Percentiles rank a stretch among this genome's conserved stretches.
These are phyloP conservation scores for Cladophialophora yegresii DNA, from an alignment of 2,329 filamentous ascomycete genomes.

Conservation along the genomic window DNA sequence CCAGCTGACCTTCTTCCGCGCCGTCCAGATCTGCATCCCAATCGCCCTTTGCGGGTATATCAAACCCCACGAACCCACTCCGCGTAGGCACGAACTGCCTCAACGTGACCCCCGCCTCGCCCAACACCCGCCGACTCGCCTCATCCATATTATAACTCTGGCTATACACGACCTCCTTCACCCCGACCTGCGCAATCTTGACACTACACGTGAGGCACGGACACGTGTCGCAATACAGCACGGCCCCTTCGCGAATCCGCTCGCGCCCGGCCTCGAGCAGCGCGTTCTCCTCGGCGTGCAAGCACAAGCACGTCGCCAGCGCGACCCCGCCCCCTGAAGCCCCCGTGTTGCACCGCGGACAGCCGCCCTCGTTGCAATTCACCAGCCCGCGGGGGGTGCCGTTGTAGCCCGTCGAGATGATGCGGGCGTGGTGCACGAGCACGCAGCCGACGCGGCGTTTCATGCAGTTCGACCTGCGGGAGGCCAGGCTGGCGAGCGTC, in stretches of 20 bases:
- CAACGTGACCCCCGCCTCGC: conserved; percentile 77
- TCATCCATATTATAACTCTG: conserved; percentile 93
- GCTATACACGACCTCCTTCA: conserved; percentile 91
- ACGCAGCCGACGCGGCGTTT: conserved; percentile 95
- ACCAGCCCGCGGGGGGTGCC: conserved; percentile 85
- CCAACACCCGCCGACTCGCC: conserved; percentile 77
- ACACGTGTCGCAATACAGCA: conserved; percentile 93
- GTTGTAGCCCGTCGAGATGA: conserved; percentile 96
- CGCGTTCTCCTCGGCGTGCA: conserved; percentile 98
- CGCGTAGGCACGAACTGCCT: conserved; percentile 66
- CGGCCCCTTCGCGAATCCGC: conserved; percentile 76
- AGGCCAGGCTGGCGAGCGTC: conserved; percentile 88
- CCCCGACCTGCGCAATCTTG: conserved; percentile 96
- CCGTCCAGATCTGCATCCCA: neutral
- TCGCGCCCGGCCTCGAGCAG: conserved; percentile 91
- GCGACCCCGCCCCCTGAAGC: conserved; percentile 67
- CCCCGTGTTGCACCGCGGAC: conserved; percentile 77
- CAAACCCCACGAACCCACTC: conserved; percentile 30
- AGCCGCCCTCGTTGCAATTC: conserved; percentile 93
- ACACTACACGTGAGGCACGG: conserved; percentile 97
- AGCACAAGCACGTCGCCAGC: conserved; percentile 84
- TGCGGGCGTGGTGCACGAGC: conserved; percentile 74
- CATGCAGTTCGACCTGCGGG: conserved; percentile 95
- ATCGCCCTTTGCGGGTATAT: conserved; percentile 9
- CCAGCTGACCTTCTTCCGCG: conserved; percentile 5